phyloP scores from a whole-genome alignment of 495 filamentous ascomycete species.

The Penicillium pulvis region DNA sequence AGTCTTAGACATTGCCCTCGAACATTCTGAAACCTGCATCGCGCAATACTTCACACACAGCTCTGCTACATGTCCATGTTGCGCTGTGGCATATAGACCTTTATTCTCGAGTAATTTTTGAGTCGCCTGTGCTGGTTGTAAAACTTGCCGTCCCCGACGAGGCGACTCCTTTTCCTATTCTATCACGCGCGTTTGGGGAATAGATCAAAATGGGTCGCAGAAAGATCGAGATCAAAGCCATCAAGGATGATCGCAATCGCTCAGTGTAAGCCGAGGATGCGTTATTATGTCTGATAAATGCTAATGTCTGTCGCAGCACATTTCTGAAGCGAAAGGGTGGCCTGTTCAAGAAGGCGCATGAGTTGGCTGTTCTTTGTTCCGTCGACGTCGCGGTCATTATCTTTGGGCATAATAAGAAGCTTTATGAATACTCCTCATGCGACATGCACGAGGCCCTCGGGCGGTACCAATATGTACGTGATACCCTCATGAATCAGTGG shows the following conservation, averaged over 20 bases:
- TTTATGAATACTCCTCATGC: slow-evolving; percentile 94
- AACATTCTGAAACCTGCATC: neutral
- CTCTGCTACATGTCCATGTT: neutral
- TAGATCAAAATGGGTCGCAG: slow-evolving; percentile 60
- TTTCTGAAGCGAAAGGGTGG: slow-evolving; percentile 98
- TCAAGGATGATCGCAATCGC: slow-evolving; percentile 98
- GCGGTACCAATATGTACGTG: slow-evolving; percentile 85
- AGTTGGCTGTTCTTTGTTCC: slow-evolving; percentile 95
- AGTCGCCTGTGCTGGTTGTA: slow-evolving; percentile 3
- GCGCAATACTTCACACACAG: neutral
- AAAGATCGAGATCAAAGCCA: slow-evolving; percentile 99
- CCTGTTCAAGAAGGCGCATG: slow-evolving; percentile 99
- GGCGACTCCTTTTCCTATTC: slow-evolving; percentile 6
- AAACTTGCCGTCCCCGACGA: neutral
- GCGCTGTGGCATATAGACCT: neutral
- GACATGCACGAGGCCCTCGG: slow-evolving; percentile 89
- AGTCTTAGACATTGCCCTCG: slow-evolving; percentile 3
- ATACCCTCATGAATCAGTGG: slow-evolving; percentile 8
- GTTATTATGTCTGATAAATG: slow-evolving; percentile 2
- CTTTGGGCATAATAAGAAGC: slow-evolving; percentile 96
- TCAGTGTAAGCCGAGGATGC: slow-evolving; percentile 76
- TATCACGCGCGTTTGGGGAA: slow-evolving; percentile 15
- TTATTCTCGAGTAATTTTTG: neutral
- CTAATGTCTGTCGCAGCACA: slow-evolving; percentile 58
- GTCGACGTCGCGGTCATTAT: slow-evolving; percentile 99